These are phyloP conservation scores for Euphorbia lathyris DNA, from an alignment of 345 rosid species.

Conservation along the genomic window DNA sequence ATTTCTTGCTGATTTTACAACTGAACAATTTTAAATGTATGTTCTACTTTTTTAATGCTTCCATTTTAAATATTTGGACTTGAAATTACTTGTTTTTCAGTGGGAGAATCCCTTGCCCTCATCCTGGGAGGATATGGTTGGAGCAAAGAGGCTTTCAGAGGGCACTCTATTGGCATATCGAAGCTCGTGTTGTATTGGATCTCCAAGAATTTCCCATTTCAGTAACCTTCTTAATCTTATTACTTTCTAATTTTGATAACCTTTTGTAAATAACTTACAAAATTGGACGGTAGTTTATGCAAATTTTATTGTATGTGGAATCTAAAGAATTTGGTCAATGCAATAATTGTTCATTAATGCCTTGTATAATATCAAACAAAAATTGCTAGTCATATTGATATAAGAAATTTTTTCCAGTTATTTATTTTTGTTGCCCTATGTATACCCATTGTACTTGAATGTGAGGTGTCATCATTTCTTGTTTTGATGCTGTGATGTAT, in stretches of 20 bases:
- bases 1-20: not conserved
- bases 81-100: slow-evolving; percentile 30
- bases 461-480: too few species aligned
- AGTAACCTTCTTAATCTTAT: slow-evolving; percentile 31
- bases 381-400: too few species aligned
- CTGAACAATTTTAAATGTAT: too few species aligned
- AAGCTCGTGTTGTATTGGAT: slow-evolving; percentile 94
- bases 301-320: not conserved
- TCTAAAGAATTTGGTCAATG: not conserved
- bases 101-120: slow-evolving; percentile 88
- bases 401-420: too few species aligned
- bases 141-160: slow-evolving; percentile 96
- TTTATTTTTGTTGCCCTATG: too few species aligned
- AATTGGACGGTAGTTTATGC: not conserved
- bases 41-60: too few species aligned
- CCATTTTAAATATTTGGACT: not conserved
- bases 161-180: slow-evolving; percentile 95
- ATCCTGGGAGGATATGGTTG: slow-evolving; percentile 93
- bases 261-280: not conserved
- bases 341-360: not conserved
- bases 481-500: too few species aligned
- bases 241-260: not conserved
- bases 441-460: too few species aligned
- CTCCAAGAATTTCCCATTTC: slow-evolving; percentile 67
- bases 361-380: too few species aligned